Evolutionary conservation across 441 rosid species (phyloP).

Genomic region (Mallotus japonicus): DNA sequence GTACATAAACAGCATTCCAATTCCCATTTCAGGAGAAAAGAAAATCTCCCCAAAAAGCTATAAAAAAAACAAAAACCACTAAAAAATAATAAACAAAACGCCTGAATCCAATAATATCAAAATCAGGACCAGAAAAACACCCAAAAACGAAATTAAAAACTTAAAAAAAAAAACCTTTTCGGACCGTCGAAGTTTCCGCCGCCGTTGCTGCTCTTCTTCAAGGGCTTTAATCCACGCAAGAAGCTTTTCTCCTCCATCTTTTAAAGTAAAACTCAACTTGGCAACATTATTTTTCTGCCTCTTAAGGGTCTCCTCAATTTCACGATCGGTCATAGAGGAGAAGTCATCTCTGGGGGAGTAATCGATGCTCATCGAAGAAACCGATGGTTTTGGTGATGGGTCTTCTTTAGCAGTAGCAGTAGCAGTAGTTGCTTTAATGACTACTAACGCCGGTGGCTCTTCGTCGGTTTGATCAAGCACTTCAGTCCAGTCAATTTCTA

Average conservation of each 20-base stretch:
- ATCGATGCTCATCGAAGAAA: slow-evolving; percentile 22
- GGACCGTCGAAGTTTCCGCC: slow-evolving; percentile 35
- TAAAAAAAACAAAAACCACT: not conserved
- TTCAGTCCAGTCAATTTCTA: slow-evolving; percentile 44
- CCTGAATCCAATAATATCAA: too few relatives aligned
- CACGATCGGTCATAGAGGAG: slow-evolving; percentile 30
- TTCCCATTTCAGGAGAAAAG: slow-evolving; percentile 2
- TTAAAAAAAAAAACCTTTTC: slow-evolving; percentile 27
- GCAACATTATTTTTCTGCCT: slow-evolving; percentile 27
- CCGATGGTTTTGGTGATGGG: slow-evolving; percentile 15
- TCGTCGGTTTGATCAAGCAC: slow-evolving; percentile 33
- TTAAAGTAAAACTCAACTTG: slow-evolving; percentile 14
- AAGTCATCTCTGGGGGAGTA: slow-evolving; percentile 27
- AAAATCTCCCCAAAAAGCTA: not conserved
- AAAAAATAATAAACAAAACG: too few relatives aligned
- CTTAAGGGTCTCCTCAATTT: slow-evolving; percentile 37
- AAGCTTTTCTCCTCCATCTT: slow-evolving; percentile 56
- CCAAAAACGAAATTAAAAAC: not conserved
- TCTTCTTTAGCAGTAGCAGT: not conserved
- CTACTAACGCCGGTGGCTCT: slow-evolving; percentile 36
- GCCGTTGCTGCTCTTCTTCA: slow-evolving; percentile 49
- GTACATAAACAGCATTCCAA: not conserved
- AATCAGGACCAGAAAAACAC: not conserved
- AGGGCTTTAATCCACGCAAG: slow-evolving; percentile 29
- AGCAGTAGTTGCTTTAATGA: slow-evolving; percentile 18